phyloP scores from a whole-genome alignment of 139 green algal genomes.

The Tetradesmus lagerheimii region DNA sequence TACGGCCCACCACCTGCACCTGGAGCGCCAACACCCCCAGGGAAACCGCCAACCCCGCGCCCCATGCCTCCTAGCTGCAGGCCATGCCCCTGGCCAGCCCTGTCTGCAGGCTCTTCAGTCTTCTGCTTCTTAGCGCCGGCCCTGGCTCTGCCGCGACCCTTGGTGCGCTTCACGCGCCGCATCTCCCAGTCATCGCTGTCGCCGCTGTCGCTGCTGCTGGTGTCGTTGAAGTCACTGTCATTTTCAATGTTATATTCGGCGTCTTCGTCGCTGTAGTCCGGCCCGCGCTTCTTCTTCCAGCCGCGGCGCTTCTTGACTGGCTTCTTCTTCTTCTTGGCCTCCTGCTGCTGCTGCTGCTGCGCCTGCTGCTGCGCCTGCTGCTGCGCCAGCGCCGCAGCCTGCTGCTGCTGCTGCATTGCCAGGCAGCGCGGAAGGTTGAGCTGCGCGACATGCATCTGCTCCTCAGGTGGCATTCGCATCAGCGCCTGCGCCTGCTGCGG shows the following conservation, averaged over 20 bases:
- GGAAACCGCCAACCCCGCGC: background rate
- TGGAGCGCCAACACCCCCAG: background rate
- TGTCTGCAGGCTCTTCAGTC: background rate
- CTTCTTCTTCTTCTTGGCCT: slow-evolving; percentile 15
- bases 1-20: background rate
- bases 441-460: background rate
- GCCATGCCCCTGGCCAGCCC: background rate
- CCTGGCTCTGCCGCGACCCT: background rate
- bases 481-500: background rate
- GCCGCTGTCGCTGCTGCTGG: background rate
- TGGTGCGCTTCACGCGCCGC: background rate
- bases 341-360: slow-evolving; percentile 14
- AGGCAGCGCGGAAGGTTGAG: background rate
- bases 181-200: slow-evolving; percentile 33
- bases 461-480: background rate
- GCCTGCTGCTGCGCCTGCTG: background rate
- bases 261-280: slow-evolving; percentile 41
- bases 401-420: slow-evolving; percentile 14
- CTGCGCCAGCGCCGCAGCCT: slow-evolving; percentile 1
- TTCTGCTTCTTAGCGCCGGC: slow-evolving; percentile 20
- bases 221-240: slow-evolving; percentile 22
- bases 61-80: background rate
- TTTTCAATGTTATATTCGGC: slow-evolving; percentile 37
- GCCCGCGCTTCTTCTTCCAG: slow-evolving; percentile 45
- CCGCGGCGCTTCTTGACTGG: slow-evolving; percentile 41